Base-by-base conservation (phyloP, 441 rosid genomes). In the Kokia cookei region DNA sequence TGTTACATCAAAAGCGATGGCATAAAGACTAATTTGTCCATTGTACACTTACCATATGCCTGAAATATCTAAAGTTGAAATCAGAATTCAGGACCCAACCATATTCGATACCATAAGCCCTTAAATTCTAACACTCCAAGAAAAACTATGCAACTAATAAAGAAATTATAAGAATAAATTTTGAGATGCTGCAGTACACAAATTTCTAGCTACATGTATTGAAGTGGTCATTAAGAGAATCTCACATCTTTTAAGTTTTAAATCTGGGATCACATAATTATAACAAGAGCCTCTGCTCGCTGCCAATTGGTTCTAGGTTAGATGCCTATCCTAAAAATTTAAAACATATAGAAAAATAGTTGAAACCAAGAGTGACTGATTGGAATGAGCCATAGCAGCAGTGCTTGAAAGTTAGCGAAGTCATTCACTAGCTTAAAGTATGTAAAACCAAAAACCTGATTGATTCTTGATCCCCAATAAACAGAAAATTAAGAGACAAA, bases 161-260 rank as follows among this genome's bases (percentile, higher is more conserved):
- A 45, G 48, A 45, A 45, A 45, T 11, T 45, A 3, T 45, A 45
- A 11, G 48, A 45, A 11, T 5, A 50, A 67, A 15, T 37, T 47
- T 48, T 67, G 71, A 42, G 53, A 48, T 13, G 54, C 14, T 22
- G 19, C 54, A 22, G 4, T 22, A 26, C 32, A 43, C 32, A 43
- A 65, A 65, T 42, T 43, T 54, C 69, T 19, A 65, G 69, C 69
- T 22, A 65, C 67, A 37, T 63, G 48, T 15, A 61, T 61, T 61
- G 17, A 62, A 42, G 53, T 65, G 53, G 19, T 65, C 5, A 60
- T 60, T 7, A 64, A 64, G 43, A 7, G 43, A 62, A 62, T 35
- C 26, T 22, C 40, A n/a, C 13, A 37, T 62, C 3, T 0, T 62
- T 63, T 37, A 37, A 17, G n/a, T 40, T 62, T 63, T 37, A 37